Percentiles rank a stretch among this genome's conserved stretches.
These are phyloP conservation scores for Phycomyces blakesleeanus DNA, from an alignment of 192 early-diverging fungal genomes.

Conservation along the genomic window DNA sequence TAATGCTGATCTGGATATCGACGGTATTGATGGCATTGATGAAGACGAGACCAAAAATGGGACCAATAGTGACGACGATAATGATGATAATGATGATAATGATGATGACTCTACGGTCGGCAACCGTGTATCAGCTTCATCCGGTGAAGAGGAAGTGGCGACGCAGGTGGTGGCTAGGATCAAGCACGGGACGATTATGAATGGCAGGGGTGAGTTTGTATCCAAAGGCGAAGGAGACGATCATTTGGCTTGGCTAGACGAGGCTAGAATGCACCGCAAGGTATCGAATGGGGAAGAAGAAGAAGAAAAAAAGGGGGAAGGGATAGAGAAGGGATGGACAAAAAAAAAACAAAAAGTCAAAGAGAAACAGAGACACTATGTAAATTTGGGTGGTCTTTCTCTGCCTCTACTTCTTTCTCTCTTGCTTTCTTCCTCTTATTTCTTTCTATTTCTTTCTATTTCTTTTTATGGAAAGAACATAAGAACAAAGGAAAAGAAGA, in stretches of 20 bases:
- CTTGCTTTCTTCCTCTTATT: not conserved
- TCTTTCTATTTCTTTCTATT: not conserved
- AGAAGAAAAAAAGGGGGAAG: not conserved
- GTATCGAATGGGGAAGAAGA: constrained; percentile 22
- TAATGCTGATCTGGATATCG: not conserved
- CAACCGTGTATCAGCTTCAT: too few species aligned
- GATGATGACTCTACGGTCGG: too few species aligned
- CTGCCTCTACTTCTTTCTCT: too few species aligned
- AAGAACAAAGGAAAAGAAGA: too few species aligned
- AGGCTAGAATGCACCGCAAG: constrained; percentile 28
- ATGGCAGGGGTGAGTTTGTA: constrained; percentile 30
- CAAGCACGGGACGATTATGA: constrained; percentile 32
- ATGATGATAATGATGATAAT: constrained; percentile 4
- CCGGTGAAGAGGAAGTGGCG: not conserved
- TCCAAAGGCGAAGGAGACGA: constrained; percentile 15
- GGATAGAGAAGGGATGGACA: not conserved
- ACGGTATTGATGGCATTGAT: too few species aligned
- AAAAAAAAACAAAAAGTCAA: not conserved
- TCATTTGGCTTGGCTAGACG: constrained; percentile 18
- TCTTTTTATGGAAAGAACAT: too few species aligned
- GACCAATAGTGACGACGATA: not conserved
- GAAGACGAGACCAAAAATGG: too few species aligned
- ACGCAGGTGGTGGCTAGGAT: constrained; percentile 27
- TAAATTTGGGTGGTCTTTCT: too few species aligned
- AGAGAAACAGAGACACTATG: too few species aligned